Base-by-base conservation (phyloP, 129 eudicot species). In the Calendula officinalis region DNA sequence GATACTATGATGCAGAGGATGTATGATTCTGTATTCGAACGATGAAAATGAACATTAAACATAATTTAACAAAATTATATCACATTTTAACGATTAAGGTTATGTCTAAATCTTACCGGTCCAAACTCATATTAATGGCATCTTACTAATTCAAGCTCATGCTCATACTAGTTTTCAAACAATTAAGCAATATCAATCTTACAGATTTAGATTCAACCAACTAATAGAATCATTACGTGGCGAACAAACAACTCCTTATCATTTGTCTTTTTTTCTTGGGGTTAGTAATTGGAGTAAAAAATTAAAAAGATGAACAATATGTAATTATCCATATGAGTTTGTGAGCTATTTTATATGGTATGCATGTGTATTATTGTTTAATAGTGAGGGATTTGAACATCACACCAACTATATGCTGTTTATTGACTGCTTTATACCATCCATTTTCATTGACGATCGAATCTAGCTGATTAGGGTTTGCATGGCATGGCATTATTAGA, bases 351-450 rank as follows among this genome's bases (percentile, higher is more conserved):
- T 64, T 35, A 35, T 14, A 48, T 7, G 37, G 5, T 51, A 10
- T 66, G 49, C 60, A 50, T 66, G 70, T 37, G 68, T 15, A 3
- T 36, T 8, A 49, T 65, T 49, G 38, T 50, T 49, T 40, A 30
- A 55, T 33, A 60, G 49, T 66, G 50, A 50, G 70, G 60, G 70
- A 66, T 66, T 66, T 66, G 60, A 66, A 36, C 70, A 50, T 66
- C 48, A 38, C 49, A 66, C 59, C 70, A 66, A 66, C 49, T 66
- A 36, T 52, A 38, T 65, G 37, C 49, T 37, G 14, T 49, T 11
- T 51, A 66, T 30, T 38, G 7, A n/a, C n/a, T n/a, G n/a, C n/a
- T 64, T 8, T 48, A 65, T 30, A 15, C 49, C 22, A 51, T 39
- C 37, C 30, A 3, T 22, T 22, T 22, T 22, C 30, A 34, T 49